phyloP scores from a whole-genome alignment of 106 monocot genomes.

The Dendrobium huoshanense region DNA sequence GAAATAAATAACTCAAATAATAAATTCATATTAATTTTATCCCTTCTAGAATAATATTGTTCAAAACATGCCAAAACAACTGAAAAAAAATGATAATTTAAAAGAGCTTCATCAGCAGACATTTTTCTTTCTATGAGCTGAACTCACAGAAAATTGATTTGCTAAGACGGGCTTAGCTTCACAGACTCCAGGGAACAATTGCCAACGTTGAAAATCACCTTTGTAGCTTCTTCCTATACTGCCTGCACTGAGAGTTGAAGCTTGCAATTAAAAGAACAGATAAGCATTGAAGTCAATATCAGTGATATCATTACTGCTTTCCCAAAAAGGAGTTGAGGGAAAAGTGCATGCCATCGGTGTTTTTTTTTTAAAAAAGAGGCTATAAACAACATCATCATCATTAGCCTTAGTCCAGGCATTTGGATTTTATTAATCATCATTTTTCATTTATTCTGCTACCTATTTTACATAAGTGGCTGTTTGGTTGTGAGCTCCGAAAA shows the following conservation, averaged over 20 bases:
- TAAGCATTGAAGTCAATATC: not conserved
- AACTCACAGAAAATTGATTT: slow-evolving; percentile 77
- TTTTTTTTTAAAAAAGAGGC: not conserved
- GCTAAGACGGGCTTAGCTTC: slow-evolving; percentile 58
- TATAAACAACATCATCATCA: not conserved
- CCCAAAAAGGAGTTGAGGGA: too few relatives aligned
- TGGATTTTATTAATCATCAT: not conserved
- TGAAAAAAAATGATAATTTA: not conserved
- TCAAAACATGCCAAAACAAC: not conserved
- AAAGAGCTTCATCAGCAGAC: not conserved
- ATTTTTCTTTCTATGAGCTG: not conserved
- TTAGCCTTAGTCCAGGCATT: not conserved
- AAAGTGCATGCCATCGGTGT: not conserved
- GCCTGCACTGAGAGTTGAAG: slow-evolving; percentile 42
- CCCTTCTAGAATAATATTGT: too few relatives aligned
- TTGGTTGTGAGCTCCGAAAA: too few relatives aligned
- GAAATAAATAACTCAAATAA: not conserved
- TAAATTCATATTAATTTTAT: too few relatives aligned
- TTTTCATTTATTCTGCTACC: not conserved
- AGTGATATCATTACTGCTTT: not conserved
- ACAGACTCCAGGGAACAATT: slow-evolving; percentile 52
- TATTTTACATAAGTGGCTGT: too few relatives aligned
- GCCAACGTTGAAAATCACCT: slow-evolving; percentile 71
- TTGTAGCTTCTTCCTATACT: slow-evolving; percentile 75
- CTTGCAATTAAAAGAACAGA: not conserved